These are phyloP conservation scores for Penicillium macrosclerotiorum DNA, from an alignment of 495 filamentous ascomycete species.

Conservation along the genomic window DNA sequence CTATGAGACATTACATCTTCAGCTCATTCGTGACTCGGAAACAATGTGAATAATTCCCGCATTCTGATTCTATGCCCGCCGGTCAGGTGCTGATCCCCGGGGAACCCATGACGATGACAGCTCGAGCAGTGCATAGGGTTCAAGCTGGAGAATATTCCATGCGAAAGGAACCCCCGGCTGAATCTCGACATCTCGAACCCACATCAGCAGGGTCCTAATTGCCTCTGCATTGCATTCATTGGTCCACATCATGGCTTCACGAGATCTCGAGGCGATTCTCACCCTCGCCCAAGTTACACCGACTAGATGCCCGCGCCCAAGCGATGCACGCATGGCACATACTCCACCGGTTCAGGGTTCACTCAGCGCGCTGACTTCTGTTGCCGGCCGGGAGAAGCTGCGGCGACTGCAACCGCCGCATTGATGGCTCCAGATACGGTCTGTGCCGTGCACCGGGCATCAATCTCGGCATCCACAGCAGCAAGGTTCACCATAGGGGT, in stretches of 20 bases:
- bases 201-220: slow-evolving; percentile 8
- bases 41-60: background rate
- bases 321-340: slow-evolving; percentile 13
- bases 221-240: slow-evolving; percentile 4
- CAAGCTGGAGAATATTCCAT: slow-evolving; percentile 4
- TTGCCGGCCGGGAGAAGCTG: too few relatives aligned
- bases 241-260: slow-evolving; percentile 6
- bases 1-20: background rate
- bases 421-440: background rate
- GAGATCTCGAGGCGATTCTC: slow-evolving; percentile 2
- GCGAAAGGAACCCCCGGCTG: background rate
- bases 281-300: slow-evolving; percentile 14
- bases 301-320: slow-evolving; percentile 8
- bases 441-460: slow-evolving; percentile 2
- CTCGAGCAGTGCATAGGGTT: slow-evolving; percentile 4
- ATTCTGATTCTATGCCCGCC: background rate
- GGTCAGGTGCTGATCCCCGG: slow-evolving; percentile 3
- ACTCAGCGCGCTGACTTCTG: background rate
- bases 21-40: slow-evolving; percentile 6
- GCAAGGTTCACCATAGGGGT: slow-evolving; percentile 19
- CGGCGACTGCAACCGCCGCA: background rate
- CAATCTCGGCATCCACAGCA: slow-evolving; percentile 4
- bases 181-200: slow-evolving; percentile 3
- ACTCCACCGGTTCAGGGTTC: slow-evolving; percentile 7
- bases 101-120: slow-evolving; percentile 7